These are phyloP conservation scores for Hortiboletus flavorubellus DNA, from an alignment of 768 basidiomycete genomes.

Conservation along the genomic window DNA sequence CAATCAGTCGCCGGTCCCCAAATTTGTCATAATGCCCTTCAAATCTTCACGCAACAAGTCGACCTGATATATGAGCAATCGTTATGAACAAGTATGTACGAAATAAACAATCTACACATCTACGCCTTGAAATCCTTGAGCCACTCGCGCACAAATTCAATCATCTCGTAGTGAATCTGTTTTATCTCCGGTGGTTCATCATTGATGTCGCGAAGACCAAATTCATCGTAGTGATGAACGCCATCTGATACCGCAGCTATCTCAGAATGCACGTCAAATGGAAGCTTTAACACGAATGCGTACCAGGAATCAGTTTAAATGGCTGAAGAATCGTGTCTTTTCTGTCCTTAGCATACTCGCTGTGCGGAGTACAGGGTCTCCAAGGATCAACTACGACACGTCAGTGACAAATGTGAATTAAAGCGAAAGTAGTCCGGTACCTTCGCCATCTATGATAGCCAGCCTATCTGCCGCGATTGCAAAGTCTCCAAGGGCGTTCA, in stretches of 20 bases:
- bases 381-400: slow-evolving; percentile 75
- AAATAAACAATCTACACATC: not conserved
- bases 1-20: not conserved
- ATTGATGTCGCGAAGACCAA: slow-evolving; percentile 57
- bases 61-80: not conserved
- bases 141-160: slow-evolving; percentile 79
- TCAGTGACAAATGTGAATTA: not conserved
- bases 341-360: slow-evolving; percentile 63
- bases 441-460: slow-evolving; percentile 86
- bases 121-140: slow-evolving; percentile 41
- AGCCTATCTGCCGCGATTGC: slow-evolving; percentile 74
- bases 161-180: slow-evolving; percentile 77
- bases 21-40: not conserved
- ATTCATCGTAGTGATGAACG: slow-evolving; percentile 71
- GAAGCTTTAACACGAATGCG: slow-evolving; percentile 22
- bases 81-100: not conserved
- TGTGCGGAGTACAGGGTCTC: slow-evolving; percentile 84
- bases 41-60: not conserved
- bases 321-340: slow-evolving; percentile 71
- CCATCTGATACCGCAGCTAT: slow-evolving; percentile 41
- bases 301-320: slow-evolving; percentile 85
- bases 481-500: slow-evolving; percentile 86
- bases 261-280: not conserved
- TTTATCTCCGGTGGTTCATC: slow-evolving; percentile 77
- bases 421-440: slow-evolving; percentile 33